Evolutionary conservation across 2,329 filamentous ascomycete genomes (phyloP).

Genomic region (Pestalotiopsis sp.): DNA sequence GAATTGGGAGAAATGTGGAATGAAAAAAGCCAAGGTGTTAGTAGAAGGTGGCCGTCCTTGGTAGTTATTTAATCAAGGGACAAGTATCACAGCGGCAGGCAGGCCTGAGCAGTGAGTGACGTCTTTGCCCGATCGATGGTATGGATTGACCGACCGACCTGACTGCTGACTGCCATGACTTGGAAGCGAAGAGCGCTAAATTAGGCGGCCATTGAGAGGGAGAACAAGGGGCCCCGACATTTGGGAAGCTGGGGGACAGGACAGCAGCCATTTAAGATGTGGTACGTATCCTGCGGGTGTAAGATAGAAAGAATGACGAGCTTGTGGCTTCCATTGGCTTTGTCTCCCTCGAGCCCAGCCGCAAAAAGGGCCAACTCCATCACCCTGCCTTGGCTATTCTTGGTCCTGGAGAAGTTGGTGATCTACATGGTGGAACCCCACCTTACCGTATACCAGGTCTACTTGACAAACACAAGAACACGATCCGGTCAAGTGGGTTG

Average conservation of each 20-base stretch:
- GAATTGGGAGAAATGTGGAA: not conserved
- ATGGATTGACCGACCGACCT: too few species aligned
- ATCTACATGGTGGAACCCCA: not conserved
- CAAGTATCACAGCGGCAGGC: not conserved
- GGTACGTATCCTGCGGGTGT: not conserved
- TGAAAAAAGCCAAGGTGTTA: constrained; percentile 8
- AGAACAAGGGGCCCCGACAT: not conserved
- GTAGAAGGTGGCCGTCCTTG: constrained; percentile 15
- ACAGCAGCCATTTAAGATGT: too few species aligned
- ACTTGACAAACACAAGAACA: too few species aligned
- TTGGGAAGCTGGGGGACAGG: not conserved
- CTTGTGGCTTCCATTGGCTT: not conserved
- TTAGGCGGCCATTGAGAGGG: not conserved
- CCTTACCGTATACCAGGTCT: not conserved
- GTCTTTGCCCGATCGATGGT: constrained; percentile 7
- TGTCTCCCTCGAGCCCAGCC: not conserved
- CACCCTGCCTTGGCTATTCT: not conserved
- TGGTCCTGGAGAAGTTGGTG: not conserved
- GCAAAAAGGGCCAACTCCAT: not conserved
- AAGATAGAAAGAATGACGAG: not conserved
- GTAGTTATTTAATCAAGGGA: constrained; percentile 11
- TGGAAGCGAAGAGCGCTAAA: not conserved
- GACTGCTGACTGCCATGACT: not conserved
- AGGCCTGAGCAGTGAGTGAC: constrained; percentile 9
- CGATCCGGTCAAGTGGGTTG: too few species aligned